A percentile compares a stretch with the other conserved stretches of the same genome.
Evolutionary conservation across 306 rosid species (phyloP).

Genomic region (Quercus gilva): DNA sequence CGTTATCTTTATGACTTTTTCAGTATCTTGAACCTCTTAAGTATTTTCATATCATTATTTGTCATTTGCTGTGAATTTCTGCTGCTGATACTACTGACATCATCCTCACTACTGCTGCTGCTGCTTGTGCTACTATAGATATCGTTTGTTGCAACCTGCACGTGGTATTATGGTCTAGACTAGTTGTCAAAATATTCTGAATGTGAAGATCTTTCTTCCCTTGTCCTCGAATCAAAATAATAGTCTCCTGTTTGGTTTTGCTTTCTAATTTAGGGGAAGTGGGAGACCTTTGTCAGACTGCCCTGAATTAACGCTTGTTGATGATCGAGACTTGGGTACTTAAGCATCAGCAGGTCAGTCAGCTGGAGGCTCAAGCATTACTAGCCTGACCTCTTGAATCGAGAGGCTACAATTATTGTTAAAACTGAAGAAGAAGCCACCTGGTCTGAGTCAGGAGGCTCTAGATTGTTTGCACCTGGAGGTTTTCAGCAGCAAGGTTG

Average conservation of each 20-base stretch:
- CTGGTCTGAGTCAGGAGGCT: slow-evolving; percentile 72
- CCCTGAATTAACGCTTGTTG: not conserved
- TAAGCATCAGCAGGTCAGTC: slow-evolving; percentile 32
- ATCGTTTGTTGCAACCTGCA: not conserved
- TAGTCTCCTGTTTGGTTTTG: not conserved
- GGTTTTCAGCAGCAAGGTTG: slow-evolving; percentile 35
- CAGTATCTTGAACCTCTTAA: too few species aligned
- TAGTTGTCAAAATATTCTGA: not conserved
- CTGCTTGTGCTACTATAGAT: too few species aligned
- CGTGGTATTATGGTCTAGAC: not conserved
- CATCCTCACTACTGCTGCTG: too few species aligned
- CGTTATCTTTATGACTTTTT: too few species aligned
- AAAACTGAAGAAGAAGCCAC: slow-evolving; percentile 52
- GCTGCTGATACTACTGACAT: too few species aligned
- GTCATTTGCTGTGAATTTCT: too few species aligned
- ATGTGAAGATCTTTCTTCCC: not conserved
- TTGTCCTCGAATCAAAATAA: slow-evolving; percentile 6
- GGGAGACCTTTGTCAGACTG: slow-evolving; percentile 16
- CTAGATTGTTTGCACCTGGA: slow-evolving; percentile 50
- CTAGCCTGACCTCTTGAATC: slow-evolving; percentile 43
- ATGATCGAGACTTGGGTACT: slow-evolving; percentile 28
- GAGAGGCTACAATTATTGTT: slow-evolving; percentile 41
- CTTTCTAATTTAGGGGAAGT: slow-evolving; percentile 23
- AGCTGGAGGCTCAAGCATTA: slow-evolving; percentile 23
- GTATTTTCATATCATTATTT: not conserved